Base-by-base conservation (phyloP, 2,329 filamentous ascomycete species). In the Neonectria punicea region DNA sequence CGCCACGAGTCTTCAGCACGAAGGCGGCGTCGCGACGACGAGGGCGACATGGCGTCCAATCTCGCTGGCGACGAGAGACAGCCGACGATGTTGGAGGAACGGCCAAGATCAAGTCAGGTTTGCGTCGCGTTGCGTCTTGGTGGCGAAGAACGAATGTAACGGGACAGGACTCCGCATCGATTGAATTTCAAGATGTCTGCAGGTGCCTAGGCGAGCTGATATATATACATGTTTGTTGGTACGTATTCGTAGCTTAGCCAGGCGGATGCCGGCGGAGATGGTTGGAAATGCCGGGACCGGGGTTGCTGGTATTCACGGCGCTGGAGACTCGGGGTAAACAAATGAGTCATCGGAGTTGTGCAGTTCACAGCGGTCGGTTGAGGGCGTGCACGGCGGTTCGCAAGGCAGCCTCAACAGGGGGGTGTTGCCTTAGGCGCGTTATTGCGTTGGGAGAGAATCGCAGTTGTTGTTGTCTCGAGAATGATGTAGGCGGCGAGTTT, bases 1-100 rank as follows among this genome's bases (percentile, higher is more conserved):
- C 87, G 86, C 87, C 87, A 89, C 20, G 86, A 89, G 68, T 84
- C 83, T 67, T 86, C 85, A 46, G 87, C 80, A 39, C 73, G 61
- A 61, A 73, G 60, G 67, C 70, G 70, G 20, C 66, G 64, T 62
- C 67, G 66, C 63, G 70, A 64, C 56, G 70, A 67, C 54, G 63
- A 66, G 49, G 70, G 60, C 53, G 62, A 65, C 73, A 75, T 75
- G 50, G 14, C 28, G 20, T 32, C 5, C 49, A 28, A 25, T 39
- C 18, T 30, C 18, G 56, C 44, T 28, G 13, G n/a, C 20, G 25
- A 57, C 18, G 51, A 41, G 50, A n/a, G 25, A 9, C 47, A 46
- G n/a, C 32, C 39, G 46, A 28, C 56, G 20, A 46, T 34, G 47
- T 16, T 16, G 9, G 28, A 18, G 10, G 25, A 34, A 22, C 34